These are phyloP conservation scores for Phyllostachys edulis DNA, from an alignment of 176 grass and related monocot genomes.

Conservation along the genomic window DNA sequence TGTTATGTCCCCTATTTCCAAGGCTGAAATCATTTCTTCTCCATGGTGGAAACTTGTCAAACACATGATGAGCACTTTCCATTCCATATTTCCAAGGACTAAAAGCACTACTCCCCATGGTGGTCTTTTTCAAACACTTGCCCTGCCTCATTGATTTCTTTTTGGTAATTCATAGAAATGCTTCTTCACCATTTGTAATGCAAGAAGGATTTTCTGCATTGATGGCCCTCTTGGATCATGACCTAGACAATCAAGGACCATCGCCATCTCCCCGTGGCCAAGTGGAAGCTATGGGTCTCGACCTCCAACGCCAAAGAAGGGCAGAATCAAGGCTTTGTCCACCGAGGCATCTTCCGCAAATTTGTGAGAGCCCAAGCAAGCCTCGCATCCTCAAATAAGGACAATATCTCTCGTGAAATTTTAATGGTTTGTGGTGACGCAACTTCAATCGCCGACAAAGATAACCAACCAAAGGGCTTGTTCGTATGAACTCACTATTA, in stretches of 20 bases:
- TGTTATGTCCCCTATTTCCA: too few relatives aligned
- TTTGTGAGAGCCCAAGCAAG: constrained; percentile 56
- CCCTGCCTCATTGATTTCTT: too few relatives aligned
- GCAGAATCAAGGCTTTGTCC: constrained; percentile 63
- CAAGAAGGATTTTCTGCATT: constrained; percentile 59
- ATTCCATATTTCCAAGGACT: too few relatives aligned
- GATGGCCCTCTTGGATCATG: constrained; percentile 53
- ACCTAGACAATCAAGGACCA: constrained; percentile 58
- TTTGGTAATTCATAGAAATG: constrained; percentile 64
- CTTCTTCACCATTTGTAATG: constrained; percentile 67
- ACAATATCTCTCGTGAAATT: constrained; percentile 61
- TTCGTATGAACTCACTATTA: too few relatives aligned
- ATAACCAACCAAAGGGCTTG: too few relatives aligned
- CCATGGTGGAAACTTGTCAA: too few relatives aligned
- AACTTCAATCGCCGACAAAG: too few relatives aligned
- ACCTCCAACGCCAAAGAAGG: constrained; percentile 60
- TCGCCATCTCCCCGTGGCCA: constrained; percentile 56
- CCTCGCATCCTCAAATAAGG: constrained; percentile 56
- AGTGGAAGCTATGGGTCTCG: constrained; percentile 62
- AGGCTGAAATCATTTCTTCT: too few relatives aligned
- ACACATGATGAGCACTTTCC: too few relatives aligned
- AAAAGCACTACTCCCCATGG: too few relatives aligned
- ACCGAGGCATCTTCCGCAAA: constrained; percentile 61
- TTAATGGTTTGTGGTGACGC: constrained; percentile 61
- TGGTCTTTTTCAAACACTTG: too few relatives aligned